Conservation (phyloP, 2,329 filamentous ascomycete species). For the Botrytis fabae region DNA sequence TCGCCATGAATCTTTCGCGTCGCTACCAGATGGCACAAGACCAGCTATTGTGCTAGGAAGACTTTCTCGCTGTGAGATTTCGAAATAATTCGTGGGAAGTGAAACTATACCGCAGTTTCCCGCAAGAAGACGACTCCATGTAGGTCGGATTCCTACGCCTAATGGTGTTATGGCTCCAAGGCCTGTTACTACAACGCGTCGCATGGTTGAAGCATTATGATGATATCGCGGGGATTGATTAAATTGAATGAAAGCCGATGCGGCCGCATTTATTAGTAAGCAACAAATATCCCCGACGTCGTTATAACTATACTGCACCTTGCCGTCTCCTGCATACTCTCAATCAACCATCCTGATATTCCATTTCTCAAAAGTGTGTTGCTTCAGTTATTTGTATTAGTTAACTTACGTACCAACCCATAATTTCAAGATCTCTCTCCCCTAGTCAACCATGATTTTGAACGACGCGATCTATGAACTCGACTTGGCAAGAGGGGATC, state of each 20-base stretch:
- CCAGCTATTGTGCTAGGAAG: slow-evolving; percentile 86
- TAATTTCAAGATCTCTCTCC: too few relatives aligned
- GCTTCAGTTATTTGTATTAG: too few relatives aligned
- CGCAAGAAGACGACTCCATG: slow-evolving; percentile 79
- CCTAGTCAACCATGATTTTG: too few relatives aligned
- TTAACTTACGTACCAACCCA: too few relatives aligned
- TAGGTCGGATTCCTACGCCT: slow-evolving; percentile 72
- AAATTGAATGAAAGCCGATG: background rate
- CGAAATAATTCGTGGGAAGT: slow-evolving; percentile 53
- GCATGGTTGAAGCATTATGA: slow-evolving; percentile 37
- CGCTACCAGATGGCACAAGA: slow-evolving; percentile 64
- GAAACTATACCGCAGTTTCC: slow-evolving; percentile 80
- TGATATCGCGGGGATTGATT: slow-evolving; percentile 4
- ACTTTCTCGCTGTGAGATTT: slow-evolving; percentile 55
- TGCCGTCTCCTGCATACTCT: too few relatives aligned
- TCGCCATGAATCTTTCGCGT: slow-evolving; percentile 50
- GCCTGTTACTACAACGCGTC: slow-evolving; percentile 81
- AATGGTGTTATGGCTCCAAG: slow-evolving; percentile 81
- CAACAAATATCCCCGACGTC: background rate
- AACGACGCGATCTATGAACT: too few relatives aligned
- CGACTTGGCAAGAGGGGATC: too few relatives aligned
- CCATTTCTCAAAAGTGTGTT: too few relatives aligned
- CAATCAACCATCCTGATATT: too few relatives aligned
- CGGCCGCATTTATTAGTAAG: slow-evolving; percentile 4
- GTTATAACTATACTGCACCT: background rate